Base-by-base conservation (phyloP, 2,329 filamentous ascomycete genomes). In the Colletotrichum costaricense region DNA sequence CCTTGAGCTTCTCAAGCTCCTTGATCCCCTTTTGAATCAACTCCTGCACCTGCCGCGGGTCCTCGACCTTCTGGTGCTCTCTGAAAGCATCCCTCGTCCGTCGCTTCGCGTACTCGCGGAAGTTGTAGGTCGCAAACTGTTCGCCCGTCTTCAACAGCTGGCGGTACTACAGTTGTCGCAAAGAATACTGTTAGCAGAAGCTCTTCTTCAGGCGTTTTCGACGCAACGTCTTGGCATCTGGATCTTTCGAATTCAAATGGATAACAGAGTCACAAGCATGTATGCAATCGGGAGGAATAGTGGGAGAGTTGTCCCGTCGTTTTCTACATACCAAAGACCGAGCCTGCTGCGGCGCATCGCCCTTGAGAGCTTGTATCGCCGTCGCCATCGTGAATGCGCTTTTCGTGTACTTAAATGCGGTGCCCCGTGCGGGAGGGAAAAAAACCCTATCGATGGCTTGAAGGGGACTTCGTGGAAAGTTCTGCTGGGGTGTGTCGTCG, bases 61-160 rank as follows among this genome's bases (percentile, higher is more conserved):
- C 97, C 58, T 90, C 86, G 79, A 95, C 93, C 69, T 84, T 81
- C 83, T 91, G 89, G 83, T 97, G 89, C 82, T 97, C 95, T 78
- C 93, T 90, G 84, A 98, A 99, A 5, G 94, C 93, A 86, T 98
- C 97, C 82, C 90, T 90, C 81, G 97, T 98, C 83, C 96, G 91
- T 81, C 97, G 93, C 84, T 92, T 93, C 67, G 97, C 95, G 84
- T 99, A 99, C 83, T 98, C 96, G 85, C 97, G 92, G 89, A 98
- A 99, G 86, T 98, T 99, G 88, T 98, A 99, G 78, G 93, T 91
- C 75, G 95, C 91, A 84, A 99, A 98, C 80, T 98, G 94, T 75
- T 89, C 88, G 75, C 95, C 92, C 83, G 97, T 93, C 78, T 95
- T 93, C 79, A 98, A 88, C 78, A 99, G 88, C 80, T 96, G 96